phyloP scores from a whole-genome alignment of 78 protist genomes.

The Polysphondylium violaceum region DNA sequence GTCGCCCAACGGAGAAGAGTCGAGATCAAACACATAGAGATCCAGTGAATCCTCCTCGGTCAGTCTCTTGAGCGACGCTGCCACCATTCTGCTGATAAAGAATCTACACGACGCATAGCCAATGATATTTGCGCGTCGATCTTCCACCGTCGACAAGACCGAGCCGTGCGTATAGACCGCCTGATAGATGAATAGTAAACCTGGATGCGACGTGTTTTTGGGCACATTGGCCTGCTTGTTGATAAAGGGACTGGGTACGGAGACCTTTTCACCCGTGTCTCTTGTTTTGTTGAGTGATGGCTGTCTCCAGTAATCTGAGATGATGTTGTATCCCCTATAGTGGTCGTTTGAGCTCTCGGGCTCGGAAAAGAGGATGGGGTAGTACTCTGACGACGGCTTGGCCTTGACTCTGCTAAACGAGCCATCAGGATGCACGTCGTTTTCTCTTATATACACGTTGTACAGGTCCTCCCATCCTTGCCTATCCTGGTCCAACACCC shows the following conservation, averaged over 20 bases:
- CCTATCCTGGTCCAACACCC: slow-evolving; percentile 15
- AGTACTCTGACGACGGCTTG: not conserved
- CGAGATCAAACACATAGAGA: slow-evolving; percentile 55
- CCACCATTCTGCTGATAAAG: slow-evolving; percentile 40
- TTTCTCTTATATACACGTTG: slow-evolving; percentile 20
- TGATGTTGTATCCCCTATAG: slow-evolving; percentile 36
- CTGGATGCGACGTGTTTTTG: not conserved
- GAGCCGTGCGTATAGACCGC: slow-evolving; percentile 38
- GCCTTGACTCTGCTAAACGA: not conserved
- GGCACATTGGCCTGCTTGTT: slow-evolving; percentile 18
- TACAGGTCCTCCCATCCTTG: slow-evolving; percentile 22
- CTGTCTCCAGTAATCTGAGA: slow-evolving; percentile 32
- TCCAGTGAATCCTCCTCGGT: slow-evolving; percentile 73
- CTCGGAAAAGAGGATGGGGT: slow-evolving; percentile 45
- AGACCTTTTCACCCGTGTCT: slow-evolving; percentile 52
- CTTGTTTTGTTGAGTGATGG: slow-evolving; percentile 17
- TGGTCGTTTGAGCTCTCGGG: slow-evolving; percentile 50
- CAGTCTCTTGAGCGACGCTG: slow-evolving; percentile 40
- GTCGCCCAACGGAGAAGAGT: not conserved
- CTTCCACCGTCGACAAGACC: slow-evolving; percentile 31
- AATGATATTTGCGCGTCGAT: slow-evolving; percentile 31
- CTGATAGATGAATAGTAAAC: slow-evolving; percentile 32
- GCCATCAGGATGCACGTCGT: not conserved
- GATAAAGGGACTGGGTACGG: slow-evolving; percentile 20
- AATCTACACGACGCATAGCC: slow-evolving; percentile 64